Conservation (phyloP, 495 filamentous ascomycete genomes). For the Aspergillus heteromorphus region DNA sequence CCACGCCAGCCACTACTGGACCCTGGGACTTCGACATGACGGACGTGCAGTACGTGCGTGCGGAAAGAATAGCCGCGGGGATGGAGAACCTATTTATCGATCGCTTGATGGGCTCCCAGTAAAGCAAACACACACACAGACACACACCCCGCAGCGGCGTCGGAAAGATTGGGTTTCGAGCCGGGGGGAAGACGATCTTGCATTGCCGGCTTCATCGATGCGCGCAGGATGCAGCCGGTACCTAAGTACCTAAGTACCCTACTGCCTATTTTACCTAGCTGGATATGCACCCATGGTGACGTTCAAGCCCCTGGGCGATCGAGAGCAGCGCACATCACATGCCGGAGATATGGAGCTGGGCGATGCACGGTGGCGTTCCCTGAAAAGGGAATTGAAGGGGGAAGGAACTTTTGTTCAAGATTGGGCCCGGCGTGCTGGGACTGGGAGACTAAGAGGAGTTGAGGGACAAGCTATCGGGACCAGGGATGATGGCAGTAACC, state of each 20-base stretch:
- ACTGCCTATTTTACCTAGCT: no score
- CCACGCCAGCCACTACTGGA: constrained; percentile 25
- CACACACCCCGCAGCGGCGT: neutral
- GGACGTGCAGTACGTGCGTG: no score
- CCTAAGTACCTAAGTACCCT: neutral
- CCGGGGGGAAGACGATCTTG: neutral
- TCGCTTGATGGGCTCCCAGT: neutral
- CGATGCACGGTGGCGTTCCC: neutral
- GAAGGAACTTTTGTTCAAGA: neutral
- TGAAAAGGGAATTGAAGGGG: neutral
- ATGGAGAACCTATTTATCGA: neutral
- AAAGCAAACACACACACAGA: neutral
- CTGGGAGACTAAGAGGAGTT: neutral
- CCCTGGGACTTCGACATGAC: constrained; percentile 24
- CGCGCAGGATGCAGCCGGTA: neutral
- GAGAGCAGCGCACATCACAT: neutral
- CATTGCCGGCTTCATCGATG: neutral
- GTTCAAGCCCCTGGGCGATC: no score
- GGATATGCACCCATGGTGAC: no score
- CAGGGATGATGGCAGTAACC: no score
- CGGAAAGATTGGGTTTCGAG: neutral
- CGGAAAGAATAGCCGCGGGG: neutral
- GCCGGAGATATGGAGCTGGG: no score
- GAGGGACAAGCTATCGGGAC: no score
- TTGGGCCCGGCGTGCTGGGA: neutral